phyloP scores from a whole-genome alignment of 2,329 filamentous ascomycete genomes.

The Sporothrix variecibatus region DNA sequence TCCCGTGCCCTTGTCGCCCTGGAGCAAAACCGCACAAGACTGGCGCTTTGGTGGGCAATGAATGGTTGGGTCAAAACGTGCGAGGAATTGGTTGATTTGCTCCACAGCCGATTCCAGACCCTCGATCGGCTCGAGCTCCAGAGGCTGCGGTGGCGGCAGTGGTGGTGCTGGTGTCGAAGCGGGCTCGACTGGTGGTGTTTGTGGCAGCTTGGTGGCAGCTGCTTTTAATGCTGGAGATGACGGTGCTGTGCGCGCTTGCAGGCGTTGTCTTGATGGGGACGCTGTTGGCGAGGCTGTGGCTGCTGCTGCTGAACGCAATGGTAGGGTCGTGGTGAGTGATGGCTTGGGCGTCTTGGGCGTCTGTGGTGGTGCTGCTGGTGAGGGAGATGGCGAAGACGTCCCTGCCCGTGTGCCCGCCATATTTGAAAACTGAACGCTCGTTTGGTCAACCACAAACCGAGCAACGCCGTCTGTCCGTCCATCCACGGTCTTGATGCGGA shows the following conservation, averaged over 20 bases:
- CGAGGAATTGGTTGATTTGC: constrained; percentile 67
- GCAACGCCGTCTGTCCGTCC: constrained; percentile 48
- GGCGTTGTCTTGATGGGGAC: constrained; percentile 10
- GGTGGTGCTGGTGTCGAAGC: constrained; percentile 25
- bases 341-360: constrained; percentile 22
- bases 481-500: constrained; percentile 61
- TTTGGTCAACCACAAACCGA: constrained; percentile 42
- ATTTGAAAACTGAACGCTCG: constrained; percentile 43
- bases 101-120: constrained; percentile 66
- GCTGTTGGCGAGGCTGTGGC: constrained; percentile 20
- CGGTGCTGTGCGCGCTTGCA: neutral
- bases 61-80: constrained; percentile 33
- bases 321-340: neutral
- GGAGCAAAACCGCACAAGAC: constrained; percentile 66
- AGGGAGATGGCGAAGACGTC: constrained; percentile 11
- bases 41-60: constrained; percentile 34
- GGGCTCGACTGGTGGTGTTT: constrained; percentile 14
- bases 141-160: constrained; percentile 34
- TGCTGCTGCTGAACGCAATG: constrained; percentile 12
- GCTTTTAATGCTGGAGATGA: neutral
- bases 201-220: neutral
- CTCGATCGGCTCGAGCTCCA: constrained; percentile 60
- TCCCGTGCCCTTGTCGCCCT: constrained; percentile 82
- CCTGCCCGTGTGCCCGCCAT: constrained; percentile 31
- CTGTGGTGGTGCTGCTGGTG: constrained; percentile 29